Base-by-base conservation (phyloP, 2,329 filamentous ascomycete species). In the Phialophora chinensis region DNA sequence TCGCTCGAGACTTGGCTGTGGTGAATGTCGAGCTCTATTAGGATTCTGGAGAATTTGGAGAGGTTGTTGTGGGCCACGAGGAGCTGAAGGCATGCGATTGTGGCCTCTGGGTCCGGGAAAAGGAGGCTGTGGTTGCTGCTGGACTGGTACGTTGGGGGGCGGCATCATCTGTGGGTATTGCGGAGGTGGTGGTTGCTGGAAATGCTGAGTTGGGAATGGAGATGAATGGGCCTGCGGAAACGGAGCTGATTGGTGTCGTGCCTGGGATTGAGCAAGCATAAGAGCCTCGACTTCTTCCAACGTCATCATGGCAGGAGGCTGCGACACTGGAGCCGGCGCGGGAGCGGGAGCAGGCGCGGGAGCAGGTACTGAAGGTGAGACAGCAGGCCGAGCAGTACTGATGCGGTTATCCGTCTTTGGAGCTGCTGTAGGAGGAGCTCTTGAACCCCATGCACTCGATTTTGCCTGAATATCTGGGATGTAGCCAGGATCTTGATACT, bases 251-350 rank as follows among this genome's bases (percentile, higher is more conserved):
- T 35, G 12, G n/a, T 60, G 56, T 27, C n/a, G 31, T 42, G 63
- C 60, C 55, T 62, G 66, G 11, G 63, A 62, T 53, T 70, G 63
- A 38, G 86, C 84, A 67, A 91, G 88, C 90, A 99, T 93, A 70
- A 92, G 89, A 62, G 94, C 94, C 80, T 99, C 95, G 23, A 99
- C 93, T 81, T 99, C 95, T 77, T 98, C 95, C 74, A 99, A 79
- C 74, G 92, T 98, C 90, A 99, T 89, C 80, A 97, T 90, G 74
- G 84, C 73, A 54, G 84, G 73, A 55, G 81, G 77, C 4, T 79
- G 71, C 10, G 49, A 61, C 8, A 74, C 74, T 44, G 73, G n/a
- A n/a, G 56, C n/a, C 49, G 53, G 55, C 17, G 54, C 52, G 12
- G 59, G 72, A 29, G 76, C 73, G n/a, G 50, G 7, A 14, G 50